Base-by-base conservation (phyloP, 768 basidiomycete genomes). In the Coprinopsis strossmayeri region DNA sequence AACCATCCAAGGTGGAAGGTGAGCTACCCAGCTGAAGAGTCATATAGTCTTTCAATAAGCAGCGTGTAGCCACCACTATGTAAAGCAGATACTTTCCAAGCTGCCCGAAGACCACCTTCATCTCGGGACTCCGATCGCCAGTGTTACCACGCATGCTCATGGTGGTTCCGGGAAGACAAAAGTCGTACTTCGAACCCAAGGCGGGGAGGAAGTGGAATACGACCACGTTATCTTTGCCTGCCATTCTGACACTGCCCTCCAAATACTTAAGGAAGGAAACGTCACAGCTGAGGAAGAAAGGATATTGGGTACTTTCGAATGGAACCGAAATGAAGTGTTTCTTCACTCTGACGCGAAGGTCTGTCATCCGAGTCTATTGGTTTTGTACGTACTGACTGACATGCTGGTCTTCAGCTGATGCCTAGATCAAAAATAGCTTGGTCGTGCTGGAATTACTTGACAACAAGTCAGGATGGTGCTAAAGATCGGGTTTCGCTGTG, bases 371-470 rank as follows among this genome's bases (percentile, higher is more conserved):
- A n/a, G 18, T 21, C 17, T 44, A 17, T 1, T 47, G 17, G 7
- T 23, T 5, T 47, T 18, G 11, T 23, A 5, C 39, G 10, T 5
- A 18, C 18, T 9, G 5, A 18, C 23, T 23, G 23, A 42, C 24
- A 9, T 7, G 40, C 40, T 10, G 9, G 11, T 17, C 35, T 11
- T 9, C 9, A 87, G 83, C 59, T 89, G 12, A 87, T 89, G 84
- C 88, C 86, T 0, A 68, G 67, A 48, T 67, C 68, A 41, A 66
- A 74, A 17, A 53, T 66, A 10, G 84, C 83, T 0, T 89, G 86
- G 82, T 82, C 84, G 0, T 82, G 82, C 54, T 89, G 86, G 86
- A 90, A 88, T 60, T 88, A 85, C 46, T 64, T 17, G 66, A 71
- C 50, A 2, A 52, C 32, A 11, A 35, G 49, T 37, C 41, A 28